phyloP scores from a whole-genome alignment of 2,329 filamentous ascomycete genomes.

The Cladophialophora yegresii region DNA sequence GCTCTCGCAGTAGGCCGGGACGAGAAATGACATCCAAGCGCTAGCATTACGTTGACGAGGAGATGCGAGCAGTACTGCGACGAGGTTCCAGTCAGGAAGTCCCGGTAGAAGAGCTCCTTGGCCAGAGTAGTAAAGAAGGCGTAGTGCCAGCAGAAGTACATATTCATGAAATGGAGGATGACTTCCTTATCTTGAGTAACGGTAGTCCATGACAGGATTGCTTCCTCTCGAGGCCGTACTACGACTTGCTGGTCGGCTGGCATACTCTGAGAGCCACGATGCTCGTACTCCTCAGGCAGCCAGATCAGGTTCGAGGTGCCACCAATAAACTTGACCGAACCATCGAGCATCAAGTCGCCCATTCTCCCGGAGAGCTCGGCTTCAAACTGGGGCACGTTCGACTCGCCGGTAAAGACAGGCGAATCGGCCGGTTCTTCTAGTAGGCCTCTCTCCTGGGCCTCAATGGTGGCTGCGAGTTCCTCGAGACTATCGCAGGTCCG shows the following conservation, averaged over 20 bases:
- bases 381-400: slow-evolving; percentile 58
- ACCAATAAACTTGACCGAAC: slow-evolving; percentile 85
- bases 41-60: slow-evolving; percentile 90
- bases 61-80: slow-evolving; percentile 83
- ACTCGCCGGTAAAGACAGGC: slow-evolving; percentile 41
- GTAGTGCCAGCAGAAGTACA: slow-evolving; percentile 99
- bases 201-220: slow-evolving; percentile 81
- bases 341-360: slow-evolving; percentile 85
- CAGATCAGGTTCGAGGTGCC: slow-evolving; percentile 94
- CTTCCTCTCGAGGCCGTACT: slow-evolving; percentile 61
- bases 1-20: slow-evolving; percentile 71
- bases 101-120: slow-evolving; percentile 80
- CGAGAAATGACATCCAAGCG: slow-evolving; percentile 91
- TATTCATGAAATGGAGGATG: slow-evolving; percentile 83
- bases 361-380: slow-evolving; percentile 86
- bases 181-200: slow-evolving; percentile 79
- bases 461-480: slow-evolving; percentile 62
- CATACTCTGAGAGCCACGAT: slow-evolving; percentile 33
- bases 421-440: slow-evolving; percentile 43
- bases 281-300: slow-evolving; percentile 57
- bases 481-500: slow-evolving; percentile 78
- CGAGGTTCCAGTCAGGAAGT: slow-evolving; percentile 71
- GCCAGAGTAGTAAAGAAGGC: slow-evolving; percentile 92
- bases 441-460: slow-evolving; percentile 55
- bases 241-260: slow-evolving; percentile 35